Evolutionary conservation across 192 early-diverging fungal genomes (phyloP), one percentile per base, ranked within the genome.

Genomic region (Coemansia sp.): DNA sequence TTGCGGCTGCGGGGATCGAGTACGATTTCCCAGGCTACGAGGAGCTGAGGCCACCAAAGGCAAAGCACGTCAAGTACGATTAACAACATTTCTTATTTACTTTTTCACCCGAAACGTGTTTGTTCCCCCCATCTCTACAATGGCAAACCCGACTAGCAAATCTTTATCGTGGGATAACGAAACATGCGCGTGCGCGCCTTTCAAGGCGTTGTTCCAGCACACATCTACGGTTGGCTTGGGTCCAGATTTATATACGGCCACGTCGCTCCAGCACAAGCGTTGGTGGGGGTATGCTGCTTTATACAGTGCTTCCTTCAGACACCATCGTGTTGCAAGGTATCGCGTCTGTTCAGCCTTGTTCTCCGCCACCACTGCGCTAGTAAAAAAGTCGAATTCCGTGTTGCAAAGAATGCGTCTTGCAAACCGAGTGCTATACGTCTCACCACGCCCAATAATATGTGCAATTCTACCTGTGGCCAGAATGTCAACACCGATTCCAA

Each of bases 1-100:
- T 95, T 29, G 76, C 83, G 13, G 84, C 86, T 29, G 65, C 89
- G 7, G 95, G 92, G 13, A 90, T 95, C 50, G 93, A 93, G 38
- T 98, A 94, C 73, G 94, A 94, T n/a, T 93, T 95, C 73, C 87
- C 83, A 8, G 90, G 90, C 43, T 93, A 90, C 73, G 41, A 67
- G 53, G 69, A 49, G 22, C 56, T 71, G 49, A 70, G 66, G 38
- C 59, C 69, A 5, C 74, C 74, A 10, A 73, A 73, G 62, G 57
- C 74, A 56, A 81, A 81, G 70, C 79, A 81, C 43, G 61, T 64
- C 45, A 73, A 81, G 74, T 80, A 34, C 15, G 34, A 57, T 22
- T 46, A 62, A 23, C 13, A 53, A 54, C 56, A 34, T 40, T 49
- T 48, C 61, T 52, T 52, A 9, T 41, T 52, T 59, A 13, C 22